Conservation (phyloP, 495 filamentous ascomycete genomes). For the Pyrenula massariospora region DNA sequence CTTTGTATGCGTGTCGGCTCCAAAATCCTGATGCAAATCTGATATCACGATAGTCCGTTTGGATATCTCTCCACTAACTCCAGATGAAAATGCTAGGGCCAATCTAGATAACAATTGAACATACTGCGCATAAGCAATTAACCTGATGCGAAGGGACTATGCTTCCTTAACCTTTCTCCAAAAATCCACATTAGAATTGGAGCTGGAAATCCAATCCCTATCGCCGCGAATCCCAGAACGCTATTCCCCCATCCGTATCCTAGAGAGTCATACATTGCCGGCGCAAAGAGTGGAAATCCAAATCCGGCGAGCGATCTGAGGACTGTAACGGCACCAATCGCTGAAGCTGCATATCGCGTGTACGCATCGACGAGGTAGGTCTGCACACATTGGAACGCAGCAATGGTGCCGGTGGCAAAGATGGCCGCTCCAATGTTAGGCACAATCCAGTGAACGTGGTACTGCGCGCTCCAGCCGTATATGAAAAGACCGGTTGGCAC, state of each 20-base stretch:
- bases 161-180: constrained; percentile 43
- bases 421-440: constrained; percentile 28
- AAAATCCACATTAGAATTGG: constrained; percentile 51
- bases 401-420: constrained; percentile 43
- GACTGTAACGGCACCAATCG: constrained; percentile 54
- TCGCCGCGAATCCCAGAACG: constrained; percentile 39
- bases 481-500: constrained; percentile 47
- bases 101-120: too few relatives aligned
- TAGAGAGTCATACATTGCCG: constrained; percentile 45
- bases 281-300: constrained; percentile 67
- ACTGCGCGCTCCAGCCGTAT: constrained; percentile 52
- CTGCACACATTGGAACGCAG: constrained; percentile 59
- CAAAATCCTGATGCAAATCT: too few relatives aligned
- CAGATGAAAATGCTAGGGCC: too few relatives aligned
- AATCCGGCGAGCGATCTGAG: constrained; percentile 60
- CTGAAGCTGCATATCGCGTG: constrained; percentile 61
- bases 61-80: too few relatives aligned
- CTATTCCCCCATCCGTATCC: constrained; percentile 57
- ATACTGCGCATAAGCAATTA: too few relatives aligned
- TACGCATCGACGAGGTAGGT: constrained; percentile 73
- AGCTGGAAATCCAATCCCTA: constrained; percentile 45
- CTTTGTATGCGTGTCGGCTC: too few relatives aligned
- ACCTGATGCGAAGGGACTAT: constrained; percentile 57
- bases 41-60: too few relatives aligned
- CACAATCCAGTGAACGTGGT: constrained; percentile 38